A percentile compares a stretch with the other conserved stretches of the same genome.
Evolutionary conservation across 495 filamentous ascomycete species (phyloP).

Genomic region (Penicillium flavigenum): DNA sequence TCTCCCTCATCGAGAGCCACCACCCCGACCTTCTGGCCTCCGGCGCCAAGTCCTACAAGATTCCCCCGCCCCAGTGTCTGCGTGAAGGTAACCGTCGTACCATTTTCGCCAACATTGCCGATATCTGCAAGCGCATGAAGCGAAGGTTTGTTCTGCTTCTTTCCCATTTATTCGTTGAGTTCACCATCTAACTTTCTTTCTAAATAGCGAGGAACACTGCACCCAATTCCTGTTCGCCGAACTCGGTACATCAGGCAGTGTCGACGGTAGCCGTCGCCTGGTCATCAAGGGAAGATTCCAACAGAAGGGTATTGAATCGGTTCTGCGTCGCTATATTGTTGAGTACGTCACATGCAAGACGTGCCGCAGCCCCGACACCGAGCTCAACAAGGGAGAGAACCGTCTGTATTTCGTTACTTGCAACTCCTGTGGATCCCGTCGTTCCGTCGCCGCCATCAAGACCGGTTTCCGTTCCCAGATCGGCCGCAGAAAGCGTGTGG

Average conservation of each 20-base stretch:
- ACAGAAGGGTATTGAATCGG: conserved; percentile 96
- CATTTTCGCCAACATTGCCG: conserved; percentile 95
- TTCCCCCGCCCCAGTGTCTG: conserved; percentile 96
- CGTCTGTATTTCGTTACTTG: conserved; percentile 83
- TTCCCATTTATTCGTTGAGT: neutral
- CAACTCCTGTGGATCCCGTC: conserved; percentile 86
- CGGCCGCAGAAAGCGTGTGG: conserved; percentile 79
- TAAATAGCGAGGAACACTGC: conserved; percentile 84
- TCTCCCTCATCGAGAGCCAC: conserved; percentile 83
- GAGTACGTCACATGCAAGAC: conserved; percentile 99
- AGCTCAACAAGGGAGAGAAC: conserved; percentile 98
- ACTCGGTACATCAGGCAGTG: conserved; percentile 91
- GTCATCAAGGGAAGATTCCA: conserved; percentile 99
- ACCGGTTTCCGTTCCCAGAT: conserved; percentile 98
- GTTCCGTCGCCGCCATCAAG: conserved; percentile 96
- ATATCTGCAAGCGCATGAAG: conserved; percentile 95
- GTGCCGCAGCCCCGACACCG: conserved; percentile 89
- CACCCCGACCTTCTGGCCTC: conserved; percentile 89
- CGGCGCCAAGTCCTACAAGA: conserved; percentile 94
- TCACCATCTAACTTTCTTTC: neutral
- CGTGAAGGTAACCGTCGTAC: conserved; percentile 99
- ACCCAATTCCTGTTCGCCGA: conserved; percentile 97
- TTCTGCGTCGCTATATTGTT: conserved; percentile 89
- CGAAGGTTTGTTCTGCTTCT: conserved; percentile 35
- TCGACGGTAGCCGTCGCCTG: conserved; percentile 87